A percentile compares a stretch with the other conserved stretches of the same genome.
Evolutionary conservation across 352 stramenopile species (phyloP).

Genomic region (Globisporangium uncinulatum): DNA sequence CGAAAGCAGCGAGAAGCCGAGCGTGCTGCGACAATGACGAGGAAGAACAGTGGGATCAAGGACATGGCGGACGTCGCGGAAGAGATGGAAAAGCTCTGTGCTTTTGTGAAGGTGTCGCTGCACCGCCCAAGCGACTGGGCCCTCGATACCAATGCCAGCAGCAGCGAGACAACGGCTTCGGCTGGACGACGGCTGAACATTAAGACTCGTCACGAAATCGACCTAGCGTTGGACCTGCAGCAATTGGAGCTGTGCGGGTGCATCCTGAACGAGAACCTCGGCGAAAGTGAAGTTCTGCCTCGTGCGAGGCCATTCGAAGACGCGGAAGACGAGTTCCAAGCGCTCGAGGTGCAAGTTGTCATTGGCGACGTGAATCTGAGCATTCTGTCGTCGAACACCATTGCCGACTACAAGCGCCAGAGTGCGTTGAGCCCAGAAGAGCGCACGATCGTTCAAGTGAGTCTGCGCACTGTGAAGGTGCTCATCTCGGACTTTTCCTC

Average conservation of each 20-base stretch:
- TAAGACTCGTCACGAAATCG: conserved; percentile 16
- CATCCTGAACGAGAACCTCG: conserved; percentile 60
- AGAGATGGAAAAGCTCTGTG: conserved; percentile 52
- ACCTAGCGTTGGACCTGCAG: conserved; percentile 45
- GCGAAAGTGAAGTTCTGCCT: conserved; percentile 12
- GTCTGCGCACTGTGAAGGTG: conserved; percentile 34
- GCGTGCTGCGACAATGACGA: background rate
- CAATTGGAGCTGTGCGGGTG: conserved; percentile 61
- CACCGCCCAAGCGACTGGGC: conserved; percentile 29
- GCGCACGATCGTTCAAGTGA: conserved; percentile 34
- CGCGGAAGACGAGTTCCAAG: conserved; percentile 36
- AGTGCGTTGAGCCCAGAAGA: conserved; percentile 13
- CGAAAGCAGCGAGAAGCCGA: conserved; percentile 1
- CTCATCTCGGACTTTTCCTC: conserved; percentile 41
- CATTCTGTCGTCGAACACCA: conserved; percentile 20
- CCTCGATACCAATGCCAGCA: background rate
- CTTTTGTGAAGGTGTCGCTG: conserved; percentile 29
- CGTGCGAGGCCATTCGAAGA: background rate
- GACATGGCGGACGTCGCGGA: conserved; percentile 46
- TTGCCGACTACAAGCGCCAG: conserved; percentile 8
- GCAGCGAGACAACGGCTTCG: background rate
- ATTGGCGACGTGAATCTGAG: conserved; percentile 40
- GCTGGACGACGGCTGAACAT: background rate
- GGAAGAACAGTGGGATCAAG: conserved; percentile 5
- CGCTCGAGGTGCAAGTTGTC: conserved; percentile 32